Base-by-base conservation (phyloP, 2,329 filamentous ascomycete species). In the Colletotrichum coccodes region DNA sequence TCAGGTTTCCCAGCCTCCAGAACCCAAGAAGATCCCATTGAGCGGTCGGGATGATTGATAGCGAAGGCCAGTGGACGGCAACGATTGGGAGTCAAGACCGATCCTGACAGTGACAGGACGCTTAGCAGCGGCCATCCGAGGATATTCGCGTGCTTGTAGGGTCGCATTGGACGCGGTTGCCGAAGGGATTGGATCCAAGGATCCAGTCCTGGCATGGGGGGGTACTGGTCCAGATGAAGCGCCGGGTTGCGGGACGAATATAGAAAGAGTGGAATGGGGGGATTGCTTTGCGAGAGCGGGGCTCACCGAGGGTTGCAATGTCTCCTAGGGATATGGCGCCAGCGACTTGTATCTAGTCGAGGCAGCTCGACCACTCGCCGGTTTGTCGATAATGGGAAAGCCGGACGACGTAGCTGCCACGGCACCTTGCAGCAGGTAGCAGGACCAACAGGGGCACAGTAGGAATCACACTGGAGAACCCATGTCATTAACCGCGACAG, bases 131-230 rank as follows among this genome's bases (percentile, higher is more conserved):
- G 56, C 18, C 40, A 28, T 64, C 8, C 26, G 23, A 65, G 65
- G 53, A 38, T 16, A 46, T 47, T 56, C 50, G 36, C 44, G 40
- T 28, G 34, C 30, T 14, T 49, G 61, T 44, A 66, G 47, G 28
- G 61, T 66, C 26, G 56, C 42, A 56, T 38, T 65, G 61, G 42
- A 56, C 36, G 65, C 46, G 60, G 61, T 68, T 68, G 61, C 65
- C 65, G 54, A 60, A 64, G 66, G 54, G 66, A 65, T 69, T 54
- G 28, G 61, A 60, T 69, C 46, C 52, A n/a, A 68, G 65, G 60
- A 54, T 64, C 46, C 60, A 64, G 47, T 36, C 53, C 30, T 64
- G 54, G 40, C 46, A 59, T 60, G 65, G 47, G 46, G 54, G 44
- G 9, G 18, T 38, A 47, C 38, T 44, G 40, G 34, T 38, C 60